Evolutionary conservation across 2,329 filamentous ascomycete genomes (phyloP), one percentile per base, ranked within the genome.

Genomic region (Venturia pyrina): DNA sequence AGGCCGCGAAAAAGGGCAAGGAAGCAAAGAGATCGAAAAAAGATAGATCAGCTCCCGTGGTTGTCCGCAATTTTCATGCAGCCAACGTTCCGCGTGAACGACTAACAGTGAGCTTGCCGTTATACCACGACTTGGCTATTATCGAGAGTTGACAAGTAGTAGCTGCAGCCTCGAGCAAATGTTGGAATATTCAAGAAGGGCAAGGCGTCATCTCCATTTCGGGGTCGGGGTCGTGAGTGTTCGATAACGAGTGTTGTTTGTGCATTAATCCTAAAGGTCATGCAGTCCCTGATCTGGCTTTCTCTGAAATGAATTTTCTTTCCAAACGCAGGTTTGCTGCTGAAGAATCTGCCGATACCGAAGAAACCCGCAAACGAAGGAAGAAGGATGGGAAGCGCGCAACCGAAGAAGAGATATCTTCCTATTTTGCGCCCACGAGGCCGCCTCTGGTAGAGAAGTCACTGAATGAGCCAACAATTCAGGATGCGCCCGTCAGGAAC

Each of bases 271-370:
- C 34, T 59, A 48, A 21, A 40, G 10, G 34, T 40, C n/a, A n/a
- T 11, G 66, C 69, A 83, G 81, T 82, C 63, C 80, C 80, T 37
- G 80, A 83, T 71, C 74, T 82, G 50, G 78, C 79, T 37, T 83
- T 83, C 71, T 80, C 80, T 37, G 79, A 82, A 69, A 80, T 82
- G 78, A 77, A 74, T 32, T 82, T 82, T 67, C 69, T 83, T 53
- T 77, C 77, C 65, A 76, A 76, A 66, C 72, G 74, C 19, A 71
- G 69, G 66, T 71, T 69, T 50, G 68, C 71, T 66, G 64, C 69
- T 66, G 69, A 76, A 66, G 66, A 70, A 70, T 50, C 65, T 63
- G 65, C 70, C 69, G 65, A 71, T 68, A 21, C 71, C 70, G 68
- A 68, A 15, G 44, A 62, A 28, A 21, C 59, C 48, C 50, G 76